These are phyloP conservation scores for Pholiota molesta DNA, from an alignment of 768 basidiomycete species.

Conservation along the genomic window DNA sequence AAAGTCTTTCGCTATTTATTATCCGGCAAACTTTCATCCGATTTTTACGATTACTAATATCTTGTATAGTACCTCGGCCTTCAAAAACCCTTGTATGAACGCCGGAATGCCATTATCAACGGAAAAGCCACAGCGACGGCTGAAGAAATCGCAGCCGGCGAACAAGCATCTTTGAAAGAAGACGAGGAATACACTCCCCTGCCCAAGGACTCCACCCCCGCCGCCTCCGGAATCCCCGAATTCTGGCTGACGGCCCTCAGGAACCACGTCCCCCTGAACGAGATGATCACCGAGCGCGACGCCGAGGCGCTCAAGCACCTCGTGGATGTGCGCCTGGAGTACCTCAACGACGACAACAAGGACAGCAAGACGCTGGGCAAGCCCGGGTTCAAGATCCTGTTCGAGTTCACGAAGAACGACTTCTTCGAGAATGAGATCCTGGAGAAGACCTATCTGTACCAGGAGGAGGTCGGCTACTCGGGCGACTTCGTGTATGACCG, in stretches of 20 bases:
- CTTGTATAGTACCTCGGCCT: slow-evolving; percentile 66
- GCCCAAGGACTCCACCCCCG: slow-evolving; percentile 49
- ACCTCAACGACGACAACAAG: slow-evolving; percentile 55
- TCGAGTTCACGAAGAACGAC: slow-evolving; percentile 81
- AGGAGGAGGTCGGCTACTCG: slow-evolving; percentile 89
- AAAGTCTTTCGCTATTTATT: not conserved
- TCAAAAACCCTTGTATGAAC: slow-evolving; percentile 85
- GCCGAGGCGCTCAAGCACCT: slow-evolving; percentile 83
- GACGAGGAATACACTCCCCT: slow-evolving; percentile 71
- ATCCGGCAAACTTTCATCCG: not conserved
- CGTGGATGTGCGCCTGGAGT: slow-evolving; percentile 77
- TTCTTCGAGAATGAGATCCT: slow-evolving; percentile 86
- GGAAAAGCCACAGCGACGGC: slow-evolving; percentile 72
- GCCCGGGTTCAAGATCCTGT: slow-evolving; percentile 91
- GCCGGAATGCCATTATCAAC: slow-evolving; percentile 81
- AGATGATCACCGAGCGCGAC: slow-evolving; percentile 93
- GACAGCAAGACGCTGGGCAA: slow-evolving; percentile 57
- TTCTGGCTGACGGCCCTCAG: slow-evolving; percentile 98
- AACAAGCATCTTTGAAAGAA: slow-evolving; percentile 72
- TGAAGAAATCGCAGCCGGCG: slow-evolving; percentile 85
- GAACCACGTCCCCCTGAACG: slow-evolving; percentile 85
- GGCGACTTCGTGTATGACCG: slow-evolving; percentile 98
- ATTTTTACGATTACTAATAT: not conserved
- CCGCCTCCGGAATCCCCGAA: slow-evolving; percentile 72
- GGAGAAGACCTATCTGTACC: slow-evolving; percentile 94